Evolutionary conservation across 2,329 filamentous ascomycete genomes (phyloP), one percentile per base, ranked within the genome.

Genomic region (Pseudocercospora ulei): DNA sequence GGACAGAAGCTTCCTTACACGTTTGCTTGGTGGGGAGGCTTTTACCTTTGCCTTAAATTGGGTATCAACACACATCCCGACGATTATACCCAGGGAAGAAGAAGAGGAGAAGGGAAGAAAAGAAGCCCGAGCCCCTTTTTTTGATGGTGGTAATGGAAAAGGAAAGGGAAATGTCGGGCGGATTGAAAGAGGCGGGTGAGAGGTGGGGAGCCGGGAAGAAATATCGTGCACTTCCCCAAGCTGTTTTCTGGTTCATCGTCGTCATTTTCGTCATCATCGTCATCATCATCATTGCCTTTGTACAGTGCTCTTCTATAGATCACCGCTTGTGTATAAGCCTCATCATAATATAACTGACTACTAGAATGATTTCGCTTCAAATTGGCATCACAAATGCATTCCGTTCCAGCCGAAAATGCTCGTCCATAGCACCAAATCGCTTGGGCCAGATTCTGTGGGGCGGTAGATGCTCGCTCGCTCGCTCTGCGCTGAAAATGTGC

Each of bases 381-480:
- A 23, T 20, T 33, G 30, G 18, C 23, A 33, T 33, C 30, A 33
- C 11, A 22, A 23, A 33, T 22, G 30, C 30, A 17, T 5, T 12
- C 30, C n/a, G n/a, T n/a, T n/a, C n/a, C n/a, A n/a, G n/a, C n/a
- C 14, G 23, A 12, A 33, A 33, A 22, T 22, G 30, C 30, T 23
- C 30, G 17, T 19, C 23, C n/a, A 19, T n/a, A n/a, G n/a, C 5
- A 7, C 7, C 23, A 4, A 38, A 14, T 19, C 31, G 12, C n/a
- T n/a, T n/a, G n/a, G n/a, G n/a, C 22, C 22, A 24, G 23, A 23
- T 35, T 28, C 29, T 35, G 20, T 34, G 20, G 29, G 24, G 29
- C 30, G 19, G 30, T 35, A 35, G 23, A 23, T 40, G 17, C 29
- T 40, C 24, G 14, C n/a, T n/a, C n/a, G n/a, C n/a, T n/a, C n/a